Conservation (phyloP, 192 early-diverging fungal genomes). For the Coemansia sp. region DNA sequence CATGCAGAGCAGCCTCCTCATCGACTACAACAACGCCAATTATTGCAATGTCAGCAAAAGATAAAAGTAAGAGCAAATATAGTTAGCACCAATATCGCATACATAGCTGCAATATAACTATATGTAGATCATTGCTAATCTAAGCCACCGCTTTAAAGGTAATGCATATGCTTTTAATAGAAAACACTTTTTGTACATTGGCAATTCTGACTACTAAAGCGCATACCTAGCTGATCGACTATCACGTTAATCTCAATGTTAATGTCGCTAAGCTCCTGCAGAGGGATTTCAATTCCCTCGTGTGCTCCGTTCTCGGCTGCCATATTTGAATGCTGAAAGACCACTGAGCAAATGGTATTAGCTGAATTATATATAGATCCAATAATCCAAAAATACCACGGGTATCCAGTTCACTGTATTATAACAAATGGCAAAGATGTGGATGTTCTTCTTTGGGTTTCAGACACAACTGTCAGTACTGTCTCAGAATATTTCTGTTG, state of each 20-base stretch:
- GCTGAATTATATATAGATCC: neutral
- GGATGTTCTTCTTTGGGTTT: no score
- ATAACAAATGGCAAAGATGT: no score
- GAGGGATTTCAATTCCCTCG: constrained; percentile 29
- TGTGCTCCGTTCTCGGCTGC: constrained; percentile 28
- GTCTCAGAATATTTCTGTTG: neutral
- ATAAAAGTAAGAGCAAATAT: neutral
- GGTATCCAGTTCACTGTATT: no score
- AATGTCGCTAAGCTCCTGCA: constrained; percentile 32
- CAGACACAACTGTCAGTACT: neutral
- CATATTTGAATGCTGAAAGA: constrained; percentile 16
- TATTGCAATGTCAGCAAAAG: neutral
- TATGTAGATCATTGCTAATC: neutral
- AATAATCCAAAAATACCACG: no score
- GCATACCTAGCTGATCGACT: constrained; percentile 48
- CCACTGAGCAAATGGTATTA: neutral
- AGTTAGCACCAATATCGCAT: neutral
- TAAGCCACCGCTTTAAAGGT: neutral
- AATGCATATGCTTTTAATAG: neutral
- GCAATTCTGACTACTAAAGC: neutral
- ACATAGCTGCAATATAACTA: neutral
- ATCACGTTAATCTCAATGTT: constrained; percentile 43
- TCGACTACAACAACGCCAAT: constrained; percentile 25
- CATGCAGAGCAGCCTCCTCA: constrained; percentile 53
- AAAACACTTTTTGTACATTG: neutral